phyloP scores from a whole-genome alignment of 2,329 filamentous ascomycete genomes.

The Colletotrichum simmondsii region DNA sequence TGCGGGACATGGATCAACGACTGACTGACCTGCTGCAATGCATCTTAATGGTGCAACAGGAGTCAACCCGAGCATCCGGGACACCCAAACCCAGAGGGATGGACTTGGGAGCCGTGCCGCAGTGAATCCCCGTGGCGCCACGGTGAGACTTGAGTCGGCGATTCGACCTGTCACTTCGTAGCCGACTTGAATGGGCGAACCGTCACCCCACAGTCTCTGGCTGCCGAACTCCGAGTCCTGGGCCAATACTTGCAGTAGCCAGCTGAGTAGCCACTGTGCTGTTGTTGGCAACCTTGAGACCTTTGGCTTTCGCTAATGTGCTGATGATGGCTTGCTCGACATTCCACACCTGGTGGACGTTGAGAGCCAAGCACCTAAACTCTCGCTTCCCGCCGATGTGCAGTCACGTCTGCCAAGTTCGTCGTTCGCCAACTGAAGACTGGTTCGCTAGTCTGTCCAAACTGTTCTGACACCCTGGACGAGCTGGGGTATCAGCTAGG shows the following conservation, averaged over 20 bases:
- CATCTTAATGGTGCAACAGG: background rate
- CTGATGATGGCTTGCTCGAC: slow-evolving; percentile 1
- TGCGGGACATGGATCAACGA: background rate
- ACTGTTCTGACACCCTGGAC: background rate
- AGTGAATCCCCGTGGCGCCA: background rate
- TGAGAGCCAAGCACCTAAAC: slow-evolving; percentile 12
- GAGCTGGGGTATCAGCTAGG: background rate
- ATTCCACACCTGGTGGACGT: slow-evolving; percentile 11
- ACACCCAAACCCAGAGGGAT: background rate
- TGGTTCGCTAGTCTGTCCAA: background rate
- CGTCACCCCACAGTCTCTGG: slow-evolving; percentile 19
- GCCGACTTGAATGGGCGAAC: slow-evolving; percentile 6
- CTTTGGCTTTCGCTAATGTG: background rate
- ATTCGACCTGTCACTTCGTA: slow-evolving; percentile 11
- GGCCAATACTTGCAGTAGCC: background rate
- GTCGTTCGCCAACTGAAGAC: background rate
- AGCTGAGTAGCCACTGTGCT: background rate
- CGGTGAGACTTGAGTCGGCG: background rate
- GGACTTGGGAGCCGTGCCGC: background rate
- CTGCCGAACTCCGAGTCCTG: slow-evolving; percentile 23
- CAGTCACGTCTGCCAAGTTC: background rate
- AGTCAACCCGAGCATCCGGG: slow-evolving; percentile 7
- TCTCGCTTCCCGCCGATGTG: background rate
- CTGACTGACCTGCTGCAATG: background rate
- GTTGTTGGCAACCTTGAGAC: background rate